Evolutionary conservation across 352 stramenopile species (phyloP), one percentile per base, ranked within the genome.

Genomic region (Phytophthora chlamydospora): DNA sequence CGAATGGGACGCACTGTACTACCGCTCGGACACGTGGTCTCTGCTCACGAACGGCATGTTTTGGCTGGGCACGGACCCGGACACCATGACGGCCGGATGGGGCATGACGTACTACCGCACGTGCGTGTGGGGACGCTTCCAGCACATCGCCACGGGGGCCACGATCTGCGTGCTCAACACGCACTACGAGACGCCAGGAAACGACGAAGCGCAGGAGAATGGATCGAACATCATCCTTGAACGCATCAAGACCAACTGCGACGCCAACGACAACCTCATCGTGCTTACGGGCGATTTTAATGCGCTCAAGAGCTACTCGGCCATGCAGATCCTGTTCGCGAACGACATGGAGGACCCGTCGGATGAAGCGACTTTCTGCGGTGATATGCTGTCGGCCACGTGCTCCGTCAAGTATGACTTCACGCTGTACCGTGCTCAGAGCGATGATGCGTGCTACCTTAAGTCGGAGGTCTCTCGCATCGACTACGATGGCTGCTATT

Each of bases 181-280:
- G 42, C 85, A 92, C 73, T 94, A 89, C 60, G 85, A 94, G 68
- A 94, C 81, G 2, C 83, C 80, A 14, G 85, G 85, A 5, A 90
- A 91, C 16, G 73, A 91, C 31, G 72, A 86, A 39, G 82, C 82
- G 11, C 85, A 93, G 68, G 68, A 76, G 16, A 70, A 92, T 45
- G 81, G 68, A 17, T 85, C 85, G 6, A 72, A 83, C 17, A 88
- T 94, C 56, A 79, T 94, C 24, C 68, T 90, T 31, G 47, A 76
- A 27, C 75, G 80, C 35, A 72, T 78, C 16, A 69, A 77, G 27
- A 52, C 71, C 6, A 38, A 83, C 51, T 93, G 84, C 42, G 66
- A 88, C 17, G 53, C 76, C 0, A 48, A 44, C 0, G 84, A 93
- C 66, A 85, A 84, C 43, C 60, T 91, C 24, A 75, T 79, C 24